Evolutionary conservation across 345 rosid species (phyloP), one percentile per base, ranked within the genome.

Genomic region (Isatis tinctoria): DNA sequence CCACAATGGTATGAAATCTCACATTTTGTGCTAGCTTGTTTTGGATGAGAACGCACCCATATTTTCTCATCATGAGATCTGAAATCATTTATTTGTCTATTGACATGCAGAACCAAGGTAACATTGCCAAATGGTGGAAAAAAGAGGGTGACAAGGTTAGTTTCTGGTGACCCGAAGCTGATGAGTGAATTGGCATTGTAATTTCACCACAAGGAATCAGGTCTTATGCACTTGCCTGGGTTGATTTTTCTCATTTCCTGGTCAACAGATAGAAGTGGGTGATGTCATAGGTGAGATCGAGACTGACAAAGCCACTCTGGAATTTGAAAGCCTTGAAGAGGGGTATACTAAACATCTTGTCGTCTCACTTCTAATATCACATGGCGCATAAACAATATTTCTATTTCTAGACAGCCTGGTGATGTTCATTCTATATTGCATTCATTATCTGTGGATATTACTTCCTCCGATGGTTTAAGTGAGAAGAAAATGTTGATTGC

Each of bases 291-390:
- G 98, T 82, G 97, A 94, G 89, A 94, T 91, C 80, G 96, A 94
- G 92, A 91, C 97, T 10, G 98, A 94, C 82, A 94, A 94, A 84
- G 97, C 98, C 3, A 94, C 98, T 54, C 87, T 94, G 70, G 98
- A 94, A 85, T 91, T 89, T 72, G 97, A 94, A 83, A 27, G 90
- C 83, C 97, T 91, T 59, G 98, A 94, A 82, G 98, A 94, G 81
- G 95, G 98, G 98, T 91, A 88, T 75, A 44, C 59, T 26, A 66
- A 41, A 49, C 35, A 65, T 60, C 65, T 47, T 43, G 58, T 52
- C 22, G 9, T 33, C 40, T 59, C 39, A 49, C 72, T 57, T 30
- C 49, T 64, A 16, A 27, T 45, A 26, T 60, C 41, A 53, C 58
- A 32, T 43, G 32, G 48, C 36, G 27, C 75, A 64, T 44, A 44